phyloP scores from a whole-genome alignment of 2,329 filamentous ascomycete genomes.

The Dactylonectria macrodidyma region DNA sequence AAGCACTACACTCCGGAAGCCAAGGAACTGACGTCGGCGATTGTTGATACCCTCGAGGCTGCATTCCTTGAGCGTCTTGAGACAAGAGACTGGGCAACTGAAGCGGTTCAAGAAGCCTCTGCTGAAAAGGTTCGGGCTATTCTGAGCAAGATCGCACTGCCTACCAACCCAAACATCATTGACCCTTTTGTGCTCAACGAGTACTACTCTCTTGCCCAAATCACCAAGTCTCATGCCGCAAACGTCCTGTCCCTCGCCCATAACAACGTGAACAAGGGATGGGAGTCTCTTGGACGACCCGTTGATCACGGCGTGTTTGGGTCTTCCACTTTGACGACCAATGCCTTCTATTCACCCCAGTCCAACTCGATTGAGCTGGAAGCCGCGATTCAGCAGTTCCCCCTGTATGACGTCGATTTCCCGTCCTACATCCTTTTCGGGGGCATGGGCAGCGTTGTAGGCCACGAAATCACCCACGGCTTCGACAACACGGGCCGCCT shows the following conservation, averaged over 20 bases:
- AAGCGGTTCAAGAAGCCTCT: slow-evolving; percentile 70
- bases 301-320: slow-evolving; percentile 73
- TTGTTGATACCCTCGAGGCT: slow-evolving; percentile 79
- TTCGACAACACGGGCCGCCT: slow-evolving; percentile 78
- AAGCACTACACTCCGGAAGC: slow-evolving; percentile 77
- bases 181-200: slow-evolving; percentile 68
- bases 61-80: slow-evolving; percentile 74
- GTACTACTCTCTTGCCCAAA: slow-evolving; percentile 69
- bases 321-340: slow-evolving; percentile 73
- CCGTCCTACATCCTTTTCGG: slow-evolving; percentile 78
- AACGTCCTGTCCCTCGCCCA: slow-evolving; percentile 68
- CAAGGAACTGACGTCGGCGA: slow-evolving; percentile 76
- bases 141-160: slow-evolving; percentile 79
- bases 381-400: slow-evolving; percentile 76
- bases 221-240: slow-evolving; percentile 68
- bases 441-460: slow-evolving; percentile 77
- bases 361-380: slow-evolving; percentile 48
- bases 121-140: slow-evolving; percentile 78
- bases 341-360: slow-evolving; percentile 49
- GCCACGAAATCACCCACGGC: slow-evolving; percentile 79
- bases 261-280: slow-evolving; percentile 64
- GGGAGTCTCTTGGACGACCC: slow-evolving; percentile 72
- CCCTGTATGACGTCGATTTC: slow-evolving; percentile 74
- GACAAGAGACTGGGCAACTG: slow-evolving; percentile 75
- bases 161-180: slow-evolving; percentile 73